A percentile compares a stretch with the other conserved stretches of the same genome.
phyloP scores from a whole-genome alignment of 805 yeast species.

The Metschnikowia continentalis region DNA sequence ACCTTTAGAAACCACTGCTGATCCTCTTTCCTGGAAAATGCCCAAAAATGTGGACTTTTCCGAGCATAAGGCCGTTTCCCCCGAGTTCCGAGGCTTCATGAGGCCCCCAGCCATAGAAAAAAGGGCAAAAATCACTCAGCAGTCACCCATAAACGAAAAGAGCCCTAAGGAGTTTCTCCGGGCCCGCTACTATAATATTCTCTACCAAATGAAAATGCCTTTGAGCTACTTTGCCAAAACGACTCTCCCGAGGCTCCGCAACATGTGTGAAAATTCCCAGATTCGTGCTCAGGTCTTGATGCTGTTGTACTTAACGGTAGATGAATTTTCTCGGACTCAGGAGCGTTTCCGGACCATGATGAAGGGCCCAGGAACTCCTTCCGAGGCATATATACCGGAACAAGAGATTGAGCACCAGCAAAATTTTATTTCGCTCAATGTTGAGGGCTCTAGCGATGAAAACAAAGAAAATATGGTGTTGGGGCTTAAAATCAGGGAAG shows the following conservation, averaged over 20 bases:
- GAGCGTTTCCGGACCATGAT: slow-evolving; percentile 1
- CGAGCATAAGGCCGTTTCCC: neutral
- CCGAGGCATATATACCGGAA: neutral
- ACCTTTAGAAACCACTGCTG: neutral
- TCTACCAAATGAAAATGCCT: slow-evolving; percentile 39
- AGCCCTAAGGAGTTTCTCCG: slow-evolving; percentile 30
- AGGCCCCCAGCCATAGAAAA: neutral
- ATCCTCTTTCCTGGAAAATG: neutral
- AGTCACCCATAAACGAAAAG: slow-evolving; percentile 16
- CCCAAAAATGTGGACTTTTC: neutral
- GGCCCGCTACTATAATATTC: slow-evolving; percentile 31
- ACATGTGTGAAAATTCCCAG: slow-evolving; percentile 33
- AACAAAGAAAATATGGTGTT: slow-evolving; percentile 26
- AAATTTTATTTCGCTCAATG: neutral
- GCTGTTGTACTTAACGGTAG: slow-evolving; percentile 30
- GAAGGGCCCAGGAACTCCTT: neutral
- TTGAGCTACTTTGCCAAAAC: slow-evolving; percentile 47
- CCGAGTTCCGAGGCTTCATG: neutral
- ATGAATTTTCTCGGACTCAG: slow-evolving; percentile 12
- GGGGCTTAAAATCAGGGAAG: slow-evolving; percentile 50
- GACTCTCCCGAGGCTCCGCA: slow-evolving; percentile 42
- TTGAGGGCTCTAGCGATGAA: slow-evolving; percentile 12
- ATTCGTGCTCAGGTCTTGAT: slow-evolving; percentile 21
- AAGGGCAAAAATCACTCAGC: neutral
- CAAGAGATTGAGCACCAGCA: neutral